Evolutionary conservation across 495 filamentous ascomycete species (phyloP).

Genomic region (Aspergillus avenaceus): DNA sequence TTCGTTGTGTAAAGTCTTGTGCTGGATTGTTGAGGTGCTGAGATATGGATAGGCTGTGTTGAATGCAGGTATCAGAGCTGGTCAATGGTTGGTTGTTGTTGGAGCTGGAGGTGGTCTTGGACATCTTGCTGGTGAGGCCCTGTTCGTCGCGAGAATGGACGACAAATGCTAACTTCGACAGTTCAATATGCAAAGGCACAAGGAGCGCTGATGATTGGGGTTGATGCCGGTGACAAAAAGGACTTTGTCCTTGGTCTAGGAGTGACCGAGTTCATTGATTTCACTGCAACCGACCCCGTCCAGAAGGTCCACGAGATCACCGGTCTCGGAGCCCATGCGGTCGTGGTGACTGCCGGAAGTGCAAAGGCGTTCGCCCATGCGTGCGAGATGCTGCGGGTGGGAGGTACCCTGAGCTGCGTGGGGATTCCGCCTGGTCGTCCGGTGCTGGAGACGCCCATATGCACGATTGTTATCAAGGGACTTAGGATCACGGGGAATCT

Average conservation of each 20-base stretch:
- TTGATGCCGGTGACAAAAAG: constrained; percentile 41
- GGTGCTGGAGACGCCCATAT: constrained; percentile 41
- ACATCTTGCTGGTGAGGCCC: constrained; percentile 41
- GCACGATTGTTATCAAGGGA: constrained; percentile 47
- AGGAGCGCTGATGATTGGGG: constrained; percentile 42
- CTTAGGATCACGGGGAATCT: constrained; percentile 43
- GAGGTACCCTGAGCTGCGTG: constrained; percentile 46
- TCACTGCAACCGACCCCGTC: constrained; percentile 31
- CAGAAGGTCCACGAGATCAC: constrained; percentile 38
- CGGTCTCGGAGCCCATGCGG: constrained; percentile 39
- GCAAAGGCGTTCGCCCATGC: constrained; percentile 43
- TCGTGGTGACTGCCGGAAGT: constrained; percentile 40
- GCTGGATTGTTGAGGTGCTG: not conserved
- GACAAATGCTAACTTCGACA: constrained; percentile 6
- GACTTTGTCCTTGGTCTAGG: constrained; percentile 40
- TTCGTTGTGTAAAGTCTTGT: not conserved
- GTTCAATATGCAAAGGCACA: constrained; percentile 47
- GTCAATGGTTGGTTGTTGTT: constrained; percentile 43
- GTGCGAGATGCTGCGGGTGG: constrained; percentile 48
- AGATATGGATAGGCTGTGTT: constrained; percentile 28
- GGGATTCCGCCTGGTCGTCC: constrained; percentile 43
- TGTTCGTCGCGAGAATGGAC: too few relatives aligned
- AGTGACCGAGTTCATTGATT: constrained; percentile 43
- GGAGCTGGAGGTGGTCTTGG: constrained; percentile 50
- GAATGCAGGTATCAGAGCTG: constrained; percentile 35